These are phyloP conservation scores for Amphicarpaea edgeworthii DNA, from an alignment of 306 rosid species.

Conservation along the genomic window DNA sequence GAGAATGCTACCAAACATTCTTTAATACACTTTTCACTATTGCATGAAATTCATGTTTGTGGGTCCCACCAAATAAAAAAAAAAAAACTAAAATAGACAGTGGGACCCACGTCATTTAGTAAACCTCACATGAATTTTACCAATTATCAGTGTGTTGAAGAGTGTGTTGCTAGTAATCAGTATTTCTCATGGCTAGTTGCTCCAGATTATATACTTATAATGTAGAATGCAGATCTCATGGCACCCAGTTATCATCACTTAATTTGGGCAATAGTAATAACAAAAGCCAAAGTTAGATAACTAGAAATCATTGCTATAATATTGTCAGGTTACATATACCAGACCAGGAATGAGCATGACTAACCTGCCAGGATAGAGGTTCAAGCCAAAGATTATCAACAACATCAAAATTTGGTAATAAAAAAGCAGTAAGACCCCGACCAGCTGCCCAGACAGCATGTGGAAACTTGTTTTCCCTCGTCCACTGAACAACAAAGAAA, in stretches of 20 bases:
- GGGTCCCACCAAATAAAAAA: not conserved
- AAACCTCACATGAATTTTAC: constrained; percentile 10
- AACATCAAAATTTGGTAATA: constrained; percentile 88
- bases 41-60: not conserved
- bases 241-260: not conserved
- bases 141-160: not conserved
- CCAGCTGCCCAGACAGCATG: constrained; percentile 99
- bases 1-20: constrained; percentile 5
- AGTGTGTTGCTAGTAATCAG: no score
- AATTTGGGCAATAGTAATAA: constrained; percentile 14
- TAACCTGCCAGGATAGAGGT: constrained; percentile 98
- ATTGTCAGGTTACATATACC: constrained; percentile 8
- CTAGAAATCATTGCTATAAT: constrained; percentile 11
- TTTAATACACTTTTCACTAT: not conserved
- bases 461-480: constrained; percentile 84
- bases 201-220: constrained; percentile 8
- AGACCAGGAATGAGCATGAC: constrained; percentile 40
- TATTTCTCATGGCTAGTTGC: not conserved
- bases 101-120: not conserved
- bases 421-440: constrained; percentile 84
- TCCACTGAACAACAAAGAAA: constrained; percentile 75
- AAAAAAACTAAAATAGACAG: not conserved
- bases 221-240: not conserved
- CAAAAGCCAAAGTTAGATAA: constrained; percentile 6
- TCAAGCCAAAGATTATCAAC: constrained; percentile 96